Conservation (phyloP, 2,329 filamentous ascomycete species). For the Graphium sp. region DNA sequence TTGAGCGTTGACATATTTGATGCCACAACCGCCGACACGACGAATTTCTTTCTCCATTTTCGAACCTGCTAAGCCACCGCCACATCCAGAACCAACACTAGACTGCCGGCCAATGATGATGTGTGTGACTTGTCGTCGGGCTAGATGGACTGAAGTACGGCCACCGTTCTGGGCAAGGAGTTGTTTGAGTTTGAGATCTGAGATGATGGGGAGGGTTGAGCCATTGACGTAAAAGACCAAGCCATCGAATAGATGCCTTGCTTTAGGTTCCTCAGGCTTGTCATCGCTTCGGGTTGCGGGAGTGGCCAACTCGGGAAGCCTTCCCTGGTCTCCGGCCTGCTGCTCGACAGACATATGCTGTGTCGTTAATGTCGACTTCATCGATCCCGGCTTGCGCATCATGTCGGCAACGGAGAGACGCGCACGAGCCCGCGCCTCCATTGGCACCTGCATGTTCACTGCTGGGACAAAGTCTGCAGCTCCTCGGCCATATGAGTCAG, state of each 20-base stretch:
- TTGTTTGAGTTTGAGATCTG: constrained; percentile 73
- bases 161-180: constrained; percentile 62
- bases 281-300: constrained; percentile 27
- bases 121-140: constrained; percentile 63
- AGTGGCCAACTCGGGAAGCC: no score
- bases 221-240: constrained; percentile 77
- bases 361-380: constrained; percentile 14
- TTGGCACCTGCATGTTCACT: constrained; percentile 23
- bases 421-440: constrained; percentile 20
- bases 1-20: constrained; percentile 68
- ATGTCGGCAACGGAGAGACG: constrained; percentile 33
- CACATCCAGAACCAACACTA: constrained; percentile 32
- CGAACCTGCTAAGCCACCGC: constrained; percentile 57
- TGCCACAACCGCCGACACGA: constrained; percentile 45
- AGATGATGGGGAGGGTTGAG: constrained; percentile 64
- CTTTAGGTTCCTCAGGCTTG: constrained; percentile 19
- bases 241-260: constrained; percentile 44
- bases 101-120: constrained; percentile 58
- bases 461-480: constrained; percentile 35
- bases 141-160: constrained; percentile 51
- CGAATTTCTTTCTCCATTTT: constrained; percentile 74
- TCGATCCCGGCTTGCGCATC: constrained; percentile 27
- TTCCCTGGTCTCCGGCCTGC: constrained; percentile 13
- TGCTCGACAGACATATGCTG: constrained; percentile 10
- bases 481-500: constrained; percentile 49